Conservation (phyloP, 148 eudicot genomes). For the Pharnaceum exiguum region DNA sequence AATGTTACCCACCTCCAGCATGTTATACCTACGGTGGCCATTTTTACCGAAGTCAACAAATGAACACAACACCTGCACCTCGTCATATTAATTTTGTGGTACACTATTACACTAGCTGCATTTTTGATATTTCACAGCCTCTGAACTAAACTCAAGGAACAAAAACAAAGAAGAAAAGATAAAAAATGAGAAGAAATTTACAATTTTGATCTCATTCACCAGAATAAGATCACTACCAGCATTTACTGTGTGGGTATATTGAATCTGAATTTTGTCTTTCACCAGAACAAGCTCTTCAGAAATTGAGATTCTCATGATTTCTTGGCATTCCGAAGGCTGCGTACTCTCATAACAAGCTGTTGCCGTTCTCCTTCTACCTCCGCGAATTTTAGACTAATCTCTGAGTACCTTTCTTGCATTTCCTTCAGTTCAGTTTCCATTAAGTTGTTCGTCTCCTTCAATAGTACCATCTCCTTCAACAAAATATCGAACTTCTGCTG, state of each 20-base stretch:
- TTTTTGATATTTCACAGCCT: slow-evolving; percentile 21
- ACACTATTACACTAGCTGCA: slow-evolving; percentile 23
- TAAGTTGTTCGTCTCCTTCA: slow-evolving; percentile 57
- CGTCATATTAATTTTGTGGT: slow-evolving; percentile 13
- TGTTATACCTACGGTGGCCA: neutral
- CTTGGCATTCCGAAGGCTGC: slow-evolving; percentile 66
- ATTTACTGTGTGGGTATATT: slow-evolving; percentile 11
- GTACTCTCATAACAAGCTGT: slow-evolving; percentile 70
- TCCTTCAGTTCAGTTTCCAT: slow-evolving; percentile 89
- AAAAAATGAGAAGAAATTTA: slow-evolving; percentile 8
- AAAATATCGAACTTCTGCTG: slow-evolving; percentile 29
- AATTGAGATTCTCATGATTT: slow-evolving; percentile 27
- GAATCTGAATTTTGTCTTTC: neutral
- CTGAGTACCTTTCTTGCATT: slow-evolving; percentile 90
- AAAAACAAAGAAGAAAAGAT: neutral
- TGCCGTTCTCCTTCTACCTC: slow-evolving; percentile 99
- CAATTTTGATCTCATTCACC: slow-evolving; percentile 22
- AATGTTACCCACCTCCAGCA: too few species aligned
- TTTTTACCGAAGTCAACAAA: slow-evolving; percentile 7
- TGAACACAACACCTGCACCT: slow-evolving; percentile 14
- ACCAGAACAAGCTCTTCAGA: neutral
- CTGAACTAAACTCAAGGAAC: neutral
- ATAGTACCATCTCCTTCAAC: slow-evolving; percentile 39
- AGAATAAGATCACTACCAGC: slow-evolving; percentile 12
- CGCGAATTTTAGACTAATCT: slow-evolving; percentile 88